phyloP scores from a whole-genome alignment of 495 filamentous ascomycete species.

The Penicillium angulare region DNA sequence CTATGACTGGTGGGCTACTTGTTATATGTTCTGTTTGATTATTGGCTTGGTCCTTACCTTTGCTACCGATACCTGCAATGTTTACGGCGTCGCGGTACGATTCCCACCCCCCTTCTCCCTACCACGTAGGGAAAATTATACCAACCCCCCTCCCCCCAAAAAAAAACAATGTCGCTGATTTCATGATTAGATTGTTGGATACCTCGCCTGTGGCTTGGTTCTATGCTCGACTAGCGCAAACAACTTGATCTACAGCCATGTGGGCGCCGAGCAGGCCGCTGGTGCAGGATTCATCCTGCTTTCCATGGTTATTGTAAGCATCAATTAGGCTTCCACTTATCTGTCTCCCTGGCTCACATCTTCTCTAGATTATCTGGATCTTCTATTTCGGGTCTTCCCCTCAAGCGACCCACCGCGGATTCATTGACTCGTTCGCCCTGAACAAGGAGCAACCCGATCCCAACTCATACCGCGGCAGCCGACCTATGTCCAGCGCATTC shows the following conservation, averaged over 20 bases:
- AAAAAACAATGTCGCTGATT: slow-evolving; percentile 10
- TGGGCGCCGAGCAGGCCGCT: slow-evolving; percentile 75
- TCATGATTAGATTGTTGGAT: slow-evolving; percentile 69
- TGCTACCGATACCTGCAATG: slow-evolving; percentile 74
- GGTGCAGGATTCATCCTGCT: slow-evolving; percentile 94
- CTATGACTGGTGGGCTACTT: slow-evolving; percentile 86
- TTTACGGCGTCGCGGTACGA: slow-evolving; percentile 84
- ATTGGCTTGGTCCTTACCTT: slow-evolving; percentile 76
- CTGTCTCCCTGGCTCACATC: slow-evolving; percentile 5
- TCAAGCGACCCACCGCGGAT: slow-evolving; percentile 80
- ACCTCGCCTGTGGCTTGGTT: slow-evolving; percentile 76
- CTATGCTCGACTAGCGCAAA: slow-evolving; percentile 83
- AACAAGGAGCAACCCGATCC: slow-evolving; percentile 70
- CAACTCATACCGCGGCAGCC: slow-evolving; percentile 62
- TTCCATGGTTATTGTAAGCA: slow-evolving; percentile 85
- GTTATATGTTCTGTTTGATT: slow-evolving; percentile 81
- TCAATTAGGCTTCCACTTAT: background rate
- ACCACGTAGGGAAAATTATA: no score
- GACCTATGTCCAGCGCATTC: slow-evolving; percentile 48
- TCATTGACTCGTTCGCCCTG: slow-evolving; percentile 93
- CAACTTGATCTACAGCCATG: slow-evolving; percentile 67
- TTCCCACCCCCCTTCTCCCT: background rate
- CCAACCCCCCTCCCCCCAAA: background rate
- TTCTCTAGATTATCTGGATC: slow-evolving; percentile 88
- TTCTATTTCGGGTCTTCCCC: slow-evolving; percentile 97